Evolutionary conservation across 768 basidiomycete genomes (phyloP), one percentile per base, ranked within the genome.

Genomic region (Daedalea quercina): DNA sequence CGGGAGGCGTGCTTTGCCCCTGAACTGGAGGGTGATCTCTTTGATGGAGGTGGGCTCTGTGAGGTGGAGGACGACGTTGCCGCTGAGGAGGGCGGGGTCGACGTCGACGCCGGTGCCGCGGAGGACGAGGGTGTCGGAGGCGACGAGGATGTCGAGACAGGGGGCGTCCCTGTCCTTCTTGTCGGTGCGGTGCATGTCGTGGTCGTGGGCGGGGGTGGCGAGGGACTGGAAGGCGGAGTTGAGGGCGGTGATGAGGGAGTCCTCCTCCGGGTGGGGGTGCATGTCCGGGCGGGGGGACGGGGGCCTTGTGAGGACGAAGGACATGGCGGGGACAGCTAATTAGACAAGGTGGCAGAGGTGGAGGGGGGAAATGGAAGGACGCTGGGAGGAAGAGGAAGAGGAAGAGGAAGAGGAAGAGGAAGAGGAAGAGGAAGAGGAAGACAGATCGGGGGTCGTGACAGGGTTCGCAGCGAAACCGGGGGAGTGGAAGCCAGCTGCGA

Each of bases 61-160:
- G 41, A 98, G 79, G 67, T 84, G 77, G 58, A 98, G 75, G 9
- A 84, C 78, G 60, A 98, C 80, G 63, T 85, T 78, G 3, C 95
- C 95, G 42, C 83, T 84, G 57, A 97, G 82, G 15, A 81, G 71
- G 8, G 84, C 81, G 8, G 94, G 85, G 61, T 94, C 88, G 56
- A 91, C 83, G 57, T 95, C 91, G 60, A 77, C 78, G 31, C 91
- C 90, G 7, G 82, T 82, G 44, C 93, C 92, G 57, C 82, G 79
- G 62, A 97, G 78, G 49, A 77, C 74, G 56, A 96, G 70, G 59
- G 72, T 75, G 35, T 88, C 85, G 3, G 77, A 73, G 65, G 87
- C 82, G 51, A 96, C 79, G 50, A 82, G 63, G 60, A 98, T 86
- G 59, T 94, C 87, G 57, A 97, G 74, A 46, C 68, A 71, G n/a